Base-by-base conservation (phyloP, 2,329 filamentous ascomycete species). In the Fusarium xyrophilum region DNA sequence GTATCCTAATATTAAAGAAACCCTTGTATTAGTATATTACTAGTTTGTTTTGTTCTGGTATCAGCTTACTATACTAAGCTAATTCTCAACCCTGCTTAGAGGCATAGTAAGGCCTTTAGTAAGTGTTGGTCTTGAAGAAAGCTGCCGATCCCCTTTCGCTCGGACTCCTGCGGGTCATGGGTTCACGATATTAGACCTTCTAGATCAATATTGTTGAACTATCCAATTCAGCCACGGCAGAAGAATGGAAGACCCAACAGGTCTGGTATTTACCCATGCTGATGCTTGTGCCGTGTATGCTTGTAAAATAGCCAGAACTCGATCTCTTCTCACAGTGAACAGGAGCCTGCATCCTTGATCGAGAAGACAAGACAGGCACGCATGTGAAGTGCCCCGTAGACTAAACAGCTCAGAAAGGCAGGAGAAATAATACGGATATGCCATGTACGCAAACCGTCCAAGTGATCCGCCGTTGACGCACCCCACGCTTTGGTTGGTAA, bases 401-500 rank as follows among this genome's bases (percentile, higher is more conserved):
- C 39, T 17, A 60, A 36, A 19, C 32, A 30, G 35, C 55, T 25
- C 30, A 30, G 44, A 38, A 48, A 46, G 27, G 32, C 36, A 61
- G 35, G 55, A 38, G 33, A 44, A n/a, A 39, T 17, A n/a, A 39
- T 17, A 38, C 25, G 32, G 32, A 33, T 33, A 10, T 33, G 40
- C 52, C 12, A 44, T 30, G 21, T 19, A 46, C 28, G 21, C 51
- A 65, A 47, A 40, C 30, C 28, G 36, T 64, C 43, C 60, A 57
- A 51, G 56, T 62, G 50, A 68, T 60, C 60, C 42, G 61, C 48
- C 38, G 33, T 51, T 52, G 67, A 70, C 53, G 67, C 67, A 70
- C 67, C 67, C 67, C 67, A 68, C 67, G 67, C 40, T 67, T 40
- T 64, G 61, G 60, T 64, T 66, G 62, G 62, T 63, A 54, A 60